Base-by-base conservation (phyloP, 371 early-diverging fungal genomes). In the Massospora cicadina region DNA sequence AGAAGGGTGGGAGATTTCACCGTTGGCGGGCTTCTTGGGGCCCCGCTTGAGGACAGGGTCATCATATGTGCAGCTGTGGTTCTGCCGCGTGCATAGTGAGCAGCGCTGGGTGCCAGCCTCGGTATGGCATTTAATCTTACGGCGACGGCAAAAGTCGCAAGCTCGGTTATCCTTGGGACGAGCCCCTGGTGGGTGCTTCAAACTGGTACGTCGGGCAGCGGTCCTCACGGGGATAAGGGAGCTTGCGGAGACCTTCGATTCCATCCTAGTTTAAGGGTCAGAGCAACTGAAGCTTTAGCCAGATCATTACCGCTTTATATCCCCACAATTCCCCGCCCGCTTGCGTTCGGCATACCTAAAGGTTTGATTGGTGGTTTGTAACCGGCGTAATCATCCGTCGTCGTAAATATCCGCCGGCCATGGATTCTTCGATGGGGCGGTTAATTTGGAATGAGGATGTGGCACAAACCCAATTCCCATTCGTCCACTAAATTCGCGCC, bases 21-120 rank as follows among this genome's bases (percentile, higher is more conserved):
- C 43, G 17, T 43, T 17, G 17, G 43, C 43, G 10, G 17, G 5
- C 43, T 43, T 43, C 43, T 43, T 43, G 43, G 43, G 57, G 26
- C 57, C 57, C 2, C 57, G 21, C 27, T 56, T 56, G 2, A 56
- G 57, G 57, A 56, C 26, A 56, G 57, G 57, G 57, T 56, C 57
- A 21, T 56, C 27, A 56, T 56, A 56, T 56, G 57, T 56, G 26
- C 57, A 56, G 23, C 7, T 23, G 27, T 24, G 57, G 21, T 26
- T 26, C 12, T 5, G 21, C 24, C 57, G 2, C 5, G 27, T 24
- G 57, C 57, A 56, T 21, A 24, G 57, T 13, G 21, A 24, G 57
- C 57, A 56, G 21, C 57, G 21, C 24, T 26, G 2, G 43, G 43
- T 43, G 43, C 43, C 43, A 43, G 43, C 10, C 43, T 43, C 43